Base-by-base conservation (phyloP, 805 yeast genomes). In the Suhomyces pyralidae region DNA sequence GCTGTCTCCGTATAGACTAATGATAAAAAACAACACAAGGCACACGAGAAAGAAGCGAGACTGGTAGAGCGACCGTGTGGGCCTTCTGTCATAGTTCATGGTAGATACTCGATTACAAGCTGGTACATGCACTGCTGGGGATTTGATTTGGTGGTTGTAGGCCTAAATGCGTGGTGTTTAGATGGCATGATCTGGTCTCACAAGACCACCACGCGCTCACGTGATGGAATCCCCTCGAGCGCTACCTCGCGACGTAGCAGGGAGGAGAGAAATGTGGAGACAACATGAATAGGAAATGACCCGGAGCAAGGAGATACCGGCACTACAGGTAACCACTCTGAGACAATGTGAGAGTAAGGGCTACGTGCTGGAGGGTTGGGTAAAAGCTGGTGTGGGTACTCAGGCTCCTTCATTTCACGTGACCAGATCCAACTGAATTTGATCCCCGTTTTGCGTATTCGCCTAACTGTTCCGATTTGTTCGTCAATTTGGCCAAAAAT, bases 21-120 rank as follows among this genome's bases (percentile, higher is more conserved):
- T 20, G 24, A 60, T 34, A 14, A 59, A 44, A 19, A 45, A 28
- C 9, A 45, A 19, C 26, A 56, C 26, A 26, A 54, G 42, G 46
- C 55, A 55, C 22, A 49, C 32, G 22, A 56, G 17, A 20, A 58
- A 12, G 14, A 56, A 24, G 28, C 45, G 51, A 17, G 57, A 55
- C 49, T 50, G 57, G 34, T 40, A 51, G 24, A 54, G 32, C 25
- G 56, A 42, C 47, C 57, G 30, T 26, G 56, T 38, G 19, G 26
- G 40, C 50, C 42, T 19, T 38, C 40, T 26, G 46, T 14, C 36
- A 17, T 20, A n/a, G 7, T 38, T 17, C 42, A 38, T 38, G 42
- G 24, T 19, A 17, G 30, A 24, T 42, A 20, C 25, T 15, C 20
- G 45, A 24, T 43, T 10, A 20, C 19, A 12, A 9, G 42, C 22